phyloP scores from a whole-genome alignment of 164 flowering plant species.

The Stephania yunnanensis region DNA sequence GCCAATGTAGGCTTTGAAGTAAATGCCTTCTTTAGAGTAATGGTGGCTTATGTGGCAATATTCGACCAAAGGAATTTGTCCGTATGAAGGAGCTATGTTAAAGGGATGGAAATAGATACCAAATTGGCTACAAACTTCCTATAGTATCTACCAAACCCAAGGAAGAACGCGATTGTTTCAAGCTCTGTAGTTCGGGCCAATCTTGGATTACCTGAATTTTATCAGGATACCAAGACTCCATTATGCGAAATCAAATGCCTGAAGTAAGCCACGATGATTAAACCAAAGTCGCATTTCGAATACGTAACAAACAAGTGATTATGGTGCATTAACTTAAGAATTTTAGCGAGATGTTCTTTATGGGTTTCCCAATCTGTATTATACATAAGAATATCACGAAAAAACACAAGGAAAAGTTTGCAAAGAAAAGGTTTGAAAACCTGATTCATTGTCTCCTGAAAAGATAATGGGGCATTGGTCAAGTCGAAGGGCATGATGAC shows the following conservation, averaged over 20 bases:
- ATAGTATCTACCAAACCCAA: neutral
- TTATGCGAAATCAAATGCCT: neutral
- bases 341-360: neutral
- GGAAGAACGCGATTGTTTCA: neutral
- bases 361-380: neutral
- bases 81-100: conserved; percentile 8
- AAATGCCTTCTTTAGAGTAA: neutral
- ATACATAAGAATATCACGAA: conserved; percentile 2
- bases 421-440: neutral
- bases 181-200: neutral
- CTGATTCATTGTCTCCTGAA: neutral
- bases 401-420: neutral
- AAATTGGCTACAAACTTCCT: neutral
- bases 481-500: neutral
- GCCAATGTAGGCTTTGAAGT: neutral
- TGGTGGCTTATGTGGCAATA: neutral
- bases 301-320: neutral
- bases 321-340: neutral
- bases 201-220: neutral
- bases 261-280: neutral
- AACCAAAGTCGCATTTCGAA: neutral
- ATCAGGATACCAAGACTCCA: neutral
- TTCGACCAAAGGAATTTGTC: neutral
- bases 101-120: neutral
- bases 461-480: neutral